A percentile compares a stretch with the other conserved stretches of the same genome.
These are phyloP conservation scores for Pythium plurisporium DNA, from an alignment of 352 stramenopile species.

Conservation along the genomic window DNA sequence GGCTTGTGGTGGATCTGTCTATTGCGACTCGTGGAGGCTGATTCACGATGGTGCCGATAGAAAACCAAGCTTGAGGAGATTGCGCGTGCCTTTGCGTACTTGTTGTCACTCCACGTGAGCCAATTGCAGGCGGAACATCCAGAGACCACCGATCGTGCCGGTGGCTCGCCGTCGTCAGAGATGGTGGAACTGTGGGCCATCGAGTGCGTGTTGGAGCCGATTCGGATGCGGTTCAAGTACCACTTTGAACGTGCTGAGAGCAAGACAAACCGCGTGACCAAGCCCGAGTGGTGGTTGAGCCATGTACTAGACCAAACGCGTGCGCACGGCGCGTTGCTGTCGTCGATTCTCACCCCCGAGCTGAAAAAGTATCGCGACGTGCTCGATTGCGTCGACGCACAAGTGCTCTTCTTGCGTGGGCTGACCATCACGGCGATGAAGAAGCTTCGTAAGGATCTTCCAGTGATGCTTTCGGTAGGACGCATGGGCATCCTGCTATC, in stretches of 20 bases:
- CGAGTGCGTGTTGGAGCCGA: conserved; percentile 48
- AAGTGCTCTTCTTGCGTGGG: conserved; percentile 53
- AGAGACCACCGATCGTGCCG: not conserved
- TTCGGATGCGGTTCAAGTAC: conserved; percentile 62
- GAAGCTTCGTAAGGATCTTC: conserved; percentile 50
- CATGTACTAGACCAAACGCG: conserved; percentile 55
- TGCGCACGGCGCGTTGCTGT: conserved; percentile 42
- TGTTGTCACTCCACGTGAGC: conserved; percentile 55
- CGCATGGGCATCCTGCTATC: not conserved
- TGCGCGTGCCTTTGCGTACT: conserved; percentile 40
- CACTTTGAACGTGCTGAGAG: conserved; percentile 70
- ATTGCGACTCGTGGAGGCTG: too few relatives aligned
- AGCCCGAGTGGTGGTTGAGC: conserved; percentile 71
- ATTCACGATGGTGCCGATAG: too few relatives aligned
- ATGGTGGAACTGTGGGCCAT: conserved; percentile 62
- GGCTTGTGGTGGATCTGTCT: not conserved
- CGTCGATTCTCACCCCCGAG: conserved; percentile 34
- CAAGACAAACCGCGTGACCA: conserved; percentile 63
- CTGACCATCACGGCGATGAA: conserved; percentile 36
- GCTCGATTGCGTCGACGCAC: conserved; percentile 53
- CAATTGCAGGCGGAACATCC: conserved; percentile 23
- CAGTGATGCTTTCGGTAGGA: conserved; percentile 36
- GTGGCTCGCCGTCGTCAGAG: not conserved
- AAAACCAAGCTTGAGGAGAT: conserved; percentile 26
- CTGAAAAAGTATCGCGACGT: conserved; percentile 39